Base-by-base conservation (phyloP, 306 rosid species). In the Vigna reflexopilosa region DNA sequence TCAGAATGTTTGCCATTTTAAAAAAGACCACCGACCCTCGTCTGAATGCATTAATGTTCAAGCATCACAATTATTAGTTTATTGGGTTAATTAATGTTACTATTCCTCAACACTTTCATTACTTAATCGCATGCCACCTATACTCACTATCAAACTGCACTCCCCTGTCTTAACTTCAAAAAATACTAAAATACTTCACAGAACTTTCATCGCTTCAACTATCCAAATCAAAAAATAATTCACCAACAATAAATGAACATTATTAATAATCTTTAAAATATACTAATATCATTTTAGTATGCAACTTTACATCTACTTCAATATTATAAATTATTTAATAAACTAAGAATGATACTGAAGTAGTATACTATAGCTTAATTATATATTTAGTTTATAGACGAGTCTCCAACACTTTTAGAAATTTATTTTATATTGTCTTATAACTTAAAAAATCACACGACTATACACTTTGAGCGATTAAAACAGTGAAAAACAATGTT, bases 71-170 rank as follows among this genome's bases (percentile, higher is more conserved):
- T 44, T 14, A 73, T 50, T 80, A 76, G 63, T 73, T 61, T 81
- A 84, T 44, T 48, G 28, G 30, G 3, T 59, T 73, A 70, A 76
- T 63, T 63, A 63, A 12, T 63, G 14, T 50, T 49, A 67, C 62
- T 56, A 70, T 63, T 72, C 76, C 52, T 72, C 72, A 67, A 67
- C 74, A 34, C 80, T 67, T 77, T 81, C 38, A 63, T 28, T 54
- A 72, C 87, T 15, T 50, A 30, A 77, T 84, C 88, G 82, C 88
- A 84, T 86, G 92, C 85, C 73, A 19, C 5, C 61, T 55, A 83
- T 74, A 91, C 92, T 91, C 91, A 89, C 92, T 69, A 81, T 62
- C 32, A 11, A 40, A 24, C 40, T 20, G 51, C 78, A 59, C 38
- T 67, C 45, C 67, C 34, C 57, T 36, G 45, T 57, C 76, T 30